phyloP scores from a whole-genome alignment of 2,329 filamentous ascomycete genomes.

The Waltergamsia citrina region DNA sequence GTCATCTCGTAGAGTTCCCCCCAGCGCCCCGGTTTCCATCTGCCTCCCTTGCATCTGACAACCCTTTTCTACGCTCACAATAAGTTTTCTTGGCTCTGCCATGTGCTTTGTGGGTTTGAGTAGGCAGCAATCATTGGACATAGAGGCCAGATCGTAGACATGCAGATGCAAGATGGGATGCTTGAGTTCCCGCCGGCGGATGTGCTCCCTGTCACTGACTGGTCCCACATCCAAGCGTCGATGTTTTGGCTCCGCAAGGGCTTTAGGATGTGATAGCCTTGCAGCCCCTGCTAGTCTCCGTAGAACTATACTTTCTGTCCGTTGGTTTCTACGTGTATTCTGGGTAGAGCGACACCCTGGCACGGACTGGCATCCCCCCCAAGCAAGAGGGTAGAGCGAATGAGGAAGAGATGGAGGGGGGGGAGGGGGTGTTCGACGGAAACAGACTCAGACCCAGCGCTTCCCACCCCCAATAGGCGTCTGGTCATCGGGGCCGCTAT shows the following conservation, averaged over 20 bases:
- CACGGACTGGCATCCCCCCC: not conserved
- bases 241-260: too few relatives aligned
- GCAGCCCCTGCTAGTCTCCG: too few relatives aligned
- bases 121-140: constrained; percentile 17
- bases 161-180: constrained; percentile 14
- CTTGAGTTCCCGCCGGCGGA: constrained; percentile 2
- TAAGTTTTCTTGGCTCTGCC: constrained; percentile 13
- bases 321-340: too few relatives aligned
- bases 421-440: too few relatives aligned
- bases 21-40: too few relatives aligned
- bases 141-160: constrained; percentile 13
- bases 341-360: too few relatives aligned
- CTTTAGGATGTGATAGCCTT: too few relatives aligned
- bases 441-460: not conserved
- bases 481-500: too few relatives aligned
- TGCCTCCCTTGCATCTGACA: constrained; percentile 21
- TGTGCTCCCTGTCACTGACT: not conserved
- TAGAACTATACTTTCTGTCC: too few relatives aligned
- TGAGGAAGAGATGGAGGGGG: not conserved
- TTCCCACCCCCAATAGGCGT: not conserved
- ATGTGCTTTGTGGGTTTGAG: constrained; percentile 21
- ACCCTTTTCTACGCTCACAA: constrained; percentile 1
- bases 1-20: too few relatives aligned
- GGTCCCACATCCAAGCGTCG: too few relatives aligned
- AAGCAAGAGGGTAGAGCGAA: too few relatives aligned